These are phyloP conservation scores for Vicia sativa DNA, from an alignment of 306 rosid species.

Conservation along the genomic window DNA sequence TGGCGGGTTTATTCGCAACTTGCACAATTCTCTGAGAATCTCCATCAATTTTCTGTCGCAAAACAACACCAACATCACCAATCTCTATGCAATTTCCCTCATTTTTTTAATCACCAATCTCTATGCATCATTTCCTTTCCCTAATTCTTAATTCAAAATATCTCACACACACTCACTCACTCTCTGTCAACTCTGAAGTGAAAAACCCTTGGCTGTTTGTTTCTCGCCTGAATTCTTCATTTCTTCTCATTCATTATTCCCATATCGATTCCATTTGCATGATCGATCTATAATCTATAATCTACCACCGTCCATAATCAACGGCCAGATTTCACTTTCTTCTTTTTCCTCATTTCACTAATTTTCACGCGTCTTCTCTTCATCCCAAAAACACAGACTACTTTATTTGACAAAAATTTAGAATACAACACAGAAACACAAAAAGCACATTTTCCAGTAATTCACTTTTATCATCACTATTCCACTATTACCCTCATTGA, in stretches of 20 bases:
- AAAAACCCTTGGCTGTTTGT: conserved; percentile 40
- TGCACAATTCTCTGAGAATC: conserved; percentile 9
- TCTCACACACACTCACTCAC: background rate
- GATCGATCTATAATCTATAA: conserved; percentile 8
- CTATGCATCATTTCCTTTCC: background rate
- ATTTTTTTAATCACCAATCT: conserved; percentile 22
- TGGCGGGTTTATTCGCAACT: conserved; percentile 52
- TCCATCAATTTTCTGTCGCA: background rate
- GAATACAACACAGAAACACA: background rate
- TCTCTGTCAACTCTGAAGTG: conserved; percentile 8
- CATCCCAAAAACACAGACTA: background rate
- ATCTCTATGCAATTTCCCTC: conserved; percentile 48
- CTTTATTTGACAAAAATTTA: background rate
- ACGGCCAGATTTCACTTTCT: conserved; percentile 58
- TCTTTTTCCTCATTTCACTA: conserved; percentile 20
- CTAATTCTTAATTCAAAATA: background rate
- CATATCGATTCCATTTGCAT: conserved; percentile 39
- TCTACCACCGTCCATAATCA: conserved; percentile 25
- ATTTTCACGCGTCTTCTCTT: conserved; percentile 41
- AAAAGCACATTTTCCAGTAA: background rate
- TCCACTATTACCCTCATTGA: conserved; percentile 26
- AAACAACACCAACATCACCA: conserved; percentile 54
- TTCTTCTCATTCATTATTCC: background rate
- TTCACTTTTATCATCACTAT: conserved; percentile 2
- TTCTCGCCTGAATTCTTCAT: conserved; percentile 5